Base-by-base conservation (phyloP, 768 basidiomycete species). In the Tulasnella sp. region DNA sequence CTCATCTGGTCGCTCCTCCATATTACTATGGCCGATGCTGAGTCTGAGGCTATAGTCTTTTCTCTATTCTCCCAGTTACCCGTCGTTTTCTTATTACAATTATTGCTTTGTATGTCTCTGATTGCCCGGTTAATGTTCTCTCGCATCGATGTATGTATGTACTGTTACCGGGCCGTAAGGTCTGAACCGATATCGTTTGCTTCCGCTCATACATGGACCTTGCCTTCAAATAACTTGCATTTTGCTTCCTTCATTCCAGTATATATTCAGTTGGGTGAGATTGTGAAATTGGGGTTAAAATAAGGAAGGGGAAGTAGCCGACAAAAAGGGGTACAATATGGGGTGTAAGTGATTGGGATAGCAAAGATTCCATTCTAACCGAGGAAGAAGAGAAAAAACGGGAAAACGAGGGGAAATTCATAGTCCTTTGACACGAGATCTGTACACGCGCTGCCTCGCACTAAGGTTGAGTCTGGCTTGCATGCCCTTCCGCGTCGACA, bases 41-140 rank as follows among this genome's bases (percentile, higher is more conserved):
- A 24, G 28, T 64, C n/a, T 6, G n/a, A 28, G 20, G 31, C 60
- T 24, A 64, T 28, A 12, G 5, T 24, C 60, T 31, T 7, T 31
- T 24, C 74, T 75, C 74, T 31, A 75, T 48, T 37, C 22, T 41
- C 74, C n/a, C 20, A 18, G 11, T 40, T 75, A 16, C n/a, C 20
- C 74, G n/a, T 75, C 46, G 40, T 16, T 48, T 75, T 41, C 18
- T 31, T n/a, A 75, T 40, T 75, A 42, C 40, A 75, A 37, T 75
- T 75, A 42, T 75, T 75, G 60, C 60, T 64, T 64, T 64, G n/a
- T 64, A 64, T 64, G 60, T 64, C 14, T 64, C 31, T 64, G 60
- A 31, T 14, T 28, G n/a, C 14, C 31, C n/a, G 60, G 60, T 28
- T 31, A 24, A 64, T 64, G 31, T 64, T 64, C 20, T 50, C 22